These are phyloP conservation scores for Phytophthora agathidicida DNA, from an alignment of 352 stramenopile species.

Conservation along the genomic window DNA sequence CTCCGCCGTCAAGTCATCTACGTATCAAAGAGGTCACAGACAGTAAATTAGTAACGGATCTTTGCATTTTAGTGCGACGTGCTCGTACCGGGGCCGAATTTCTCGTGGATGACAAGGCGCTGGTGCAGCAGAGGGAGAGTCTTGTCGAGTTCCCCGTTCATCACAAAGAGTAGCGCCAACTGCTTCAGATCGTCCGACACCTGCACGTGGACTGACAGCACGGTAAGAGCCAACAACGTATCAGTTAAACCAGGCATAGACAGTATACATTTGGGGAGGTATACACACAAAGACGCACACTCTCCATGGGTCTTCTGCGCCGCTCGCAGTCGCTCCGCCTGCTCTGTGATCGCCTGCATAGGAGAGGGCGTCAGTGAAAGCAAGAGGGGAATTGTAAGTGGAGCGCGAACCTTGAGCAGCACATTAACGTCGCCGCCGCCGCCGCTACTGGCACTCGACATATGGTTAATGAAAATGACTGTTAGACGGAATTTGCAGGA, in stretches of 20 bases:
- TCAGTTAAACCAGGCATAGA: no score
- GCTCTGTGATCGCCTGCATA: constrained; percentile 52
- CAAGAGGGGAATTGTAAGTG: not conserved
- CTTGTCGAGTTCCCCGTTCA: constrained; percentile 70
- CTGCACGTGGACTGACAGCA: constrained; percentile 44
- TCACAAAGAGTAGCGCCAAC: constrained; percentile 70
- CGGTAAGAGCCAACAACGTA: not conserved
- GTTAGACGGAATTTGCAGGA: constrained; percentile 17
- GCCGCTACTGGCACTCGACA: constrained; percentile 21
- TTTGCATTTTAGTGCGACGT: not conserved
- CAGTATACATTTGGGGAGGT: no score
- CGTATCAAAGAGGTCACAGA: no score
- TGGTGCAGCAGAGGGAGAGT: constrained; percentile 73
- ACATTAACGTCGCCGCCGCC: constrained; percentile 38
- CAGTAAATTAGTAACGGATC: constrained; percentile 6
- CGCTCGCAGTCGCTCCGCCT: constrained; percentile 48
- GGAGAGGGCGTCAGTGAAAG: not conserved
- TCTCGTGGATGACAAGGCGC: constrained; percentile 85
- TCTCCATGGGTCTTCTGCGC: constrained; percentile 57
- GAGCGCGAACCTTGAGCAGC: constrained; percentile 33
- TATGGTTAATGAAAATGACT: constrained; percentile 12
- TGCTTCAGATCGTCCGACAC: constrained; percentile 75
- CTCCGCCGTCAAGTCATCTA: constrained; percentile 66
- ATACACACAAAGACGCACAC: no score
- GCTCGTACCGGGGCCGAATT: constrained; percentile 62